Base-by-base conservation (phyloP, 1,284 basidiomycete genomes). In the Cystobasidium sp. region DNA sequence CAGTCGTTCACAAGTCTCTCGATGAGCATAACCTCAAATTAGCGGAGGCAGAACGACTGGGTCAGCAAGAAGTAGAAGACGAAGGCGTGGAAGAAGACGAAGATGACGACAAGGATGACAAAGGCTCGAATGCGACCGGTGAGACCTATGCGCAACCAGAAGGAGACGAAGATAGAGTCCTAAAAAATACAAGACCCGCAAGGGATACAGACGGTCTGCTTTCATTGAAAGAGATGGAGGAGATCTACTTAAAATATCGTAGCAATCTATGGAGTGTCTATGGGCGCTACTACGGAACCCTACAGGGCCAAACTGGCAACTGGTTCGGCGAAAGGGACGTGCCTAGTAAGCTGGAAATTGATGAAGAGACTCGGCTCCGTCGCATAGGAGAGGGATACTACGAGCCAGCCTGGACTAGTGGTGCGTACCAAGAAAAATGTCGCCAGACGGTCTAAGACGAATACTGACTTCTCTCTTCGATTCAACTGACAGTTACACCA, bases 1-100 rank as follows among this genome's bases (percentile, higher is more conserved):
- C 89, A 55, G 89, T 97, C 44, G 88, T 97, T 0, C 95, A 98
- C 80, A 83, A 85, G 22, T 90, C 90, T 39, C 86, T 96, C 53
- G 93, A 92, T 80, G 83, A 84, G 70, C 78, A 80, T 67, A 86
- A 90, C 14, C 80, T 87, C 24, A 73, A 70, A 20, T 69, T 66
- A n/a, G 56, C 49, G 44, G 74, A 66, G 41, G 79, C 74, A 55
- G 71, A 76, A 67, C 77, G 68, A 14, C 37, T 47, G 16, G 53
- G 67, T 31, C 7, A 56, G 24, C 39, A 37, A 20, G 56, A 56
- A 22, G 8, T 44, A 12, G 59, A 72, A 6, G 78, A 77, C 8
- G 81, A 84, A 14, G 78, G 78, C 9, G 77, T 76, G 3, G 77
- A 77, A 1, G 78, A 78, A 16, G 18, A 67, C 39, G 16, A 74